A percentile compares a stretch with the other conserved stretches of the same genome.
These are phyloP conservation scores for Russula ochroleuca DNA, from an alignment of 768 basidiomycete genomes.

Conservation along the genomic window DNA sequence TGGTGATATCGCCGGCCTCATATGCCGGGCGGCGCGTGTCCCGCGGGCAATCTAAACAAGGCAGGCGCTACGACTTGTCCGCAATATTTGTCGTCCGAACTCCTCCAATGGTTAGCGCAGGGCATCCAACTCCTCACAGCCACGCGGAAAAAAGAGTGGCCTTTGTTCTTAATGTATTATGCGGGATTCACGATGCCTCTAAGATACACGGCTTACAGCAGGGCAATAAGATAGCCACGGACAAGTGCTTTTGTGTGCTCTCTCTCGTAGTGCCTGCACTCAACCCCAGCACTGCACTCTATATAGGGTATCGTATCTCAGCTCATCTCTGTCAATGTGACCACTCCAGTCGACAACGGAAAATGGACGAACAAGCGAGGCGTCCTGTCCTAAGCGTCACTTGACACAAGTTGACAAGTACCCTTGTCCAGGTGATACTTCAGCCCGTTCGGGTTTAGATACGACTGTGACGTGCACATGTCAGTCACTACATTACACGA, in stretches of 20 bases:
- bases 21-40: slow-evolving; percentile 1
- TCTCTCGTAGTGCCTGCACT: slow-evolving; percentile 11
- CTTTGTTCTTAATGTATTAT: slow-evolving; percentile 15
- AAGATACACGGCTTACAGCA: slow-evolving; percentile 25
- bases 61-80: slow-evolving; percentile 20
- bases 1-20: slow-evolving; percentile 4
- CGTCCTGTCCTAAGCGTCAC: slow-evolving; percentile 6
- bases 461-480: slow-evolving; percentile 38
- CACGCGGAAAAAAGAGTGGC: neutral
- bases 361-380: neutral
- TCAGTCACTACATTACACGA: slow-evolving; percentile 17
- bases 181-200: slow-evolving; percentile 11
- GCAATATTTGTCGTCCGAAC: slow-evolving; percentile 12
- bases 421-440: slow-evolving; percentile 67
- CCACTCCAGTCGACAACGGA: slow-evolving; percentile 2
- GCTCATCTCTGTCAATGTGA: slow-evolving; percentile 7
- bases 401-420: slow-evolving; percentile 46
- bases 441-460: slow-evolving; percentile 63
- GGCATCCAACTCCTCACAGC: neutral
- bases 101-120: slow-evolving; percentile 10
- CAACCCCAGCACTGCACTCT: slow-evolving; percentile 18
- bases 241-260: slow-evolving; percentile 7
- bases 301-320: slow-evolving; percentile 24
- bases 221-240: slow-evolving; percentile 18
- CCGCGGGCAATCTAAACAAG: slow-evolving; percentile 12